Percentiles rank a stretch among this genome's conserved stretches.
Evolutionary conservation across 1,139 yeast genomes (phyloP).

Genomic region (Insectozyma bohioensis): DNA sequence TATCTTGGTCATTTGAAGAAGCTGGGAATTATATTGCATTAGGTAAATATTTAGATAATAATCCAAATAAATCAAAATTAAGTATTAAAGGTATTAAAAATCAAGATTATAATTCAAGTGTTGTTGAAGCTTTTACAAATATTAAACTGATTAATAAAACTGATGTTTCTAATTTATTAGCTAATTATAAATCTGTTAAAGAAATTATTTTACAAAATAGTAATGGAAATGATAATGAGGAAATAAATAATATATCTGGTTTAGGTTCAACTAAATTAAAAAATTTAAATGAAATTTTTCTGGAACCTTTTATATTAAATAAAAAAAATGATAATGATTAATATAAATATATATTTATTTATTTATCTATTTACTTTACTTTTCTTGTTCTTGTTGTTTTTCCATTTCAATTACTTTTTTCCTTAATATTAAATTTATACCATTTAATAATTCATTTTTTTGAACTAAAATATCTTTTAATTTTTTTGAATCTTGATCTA

Average conservation of each 20-base stretch:
- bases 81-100: conserved; percentile 43
- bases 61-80: conserved; percentile 24
- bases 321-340: conserved; percentile 21
- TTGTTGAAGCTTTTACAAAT: conserved; percentile 51
- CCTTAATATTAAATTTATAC: conserved; percentile 53
- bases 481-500: conserved; percentile 71
- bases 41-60: conserved; percentile 47
- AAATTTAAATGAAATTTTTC: conserved; percentile 44
- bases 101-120: conserved; percentile 48
- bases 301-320: conserved; percentile 54
- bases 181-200: conserved; percentile 52
- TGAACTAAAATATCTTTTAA: conserved; percentile 72
- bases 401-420: conserved; percentile 45
- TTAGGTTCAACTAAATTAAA: conserved; percentile 55
- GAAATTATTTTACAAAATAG: conserved; percentile 39
- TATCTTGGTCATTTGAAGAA: conserved; percentile 84
- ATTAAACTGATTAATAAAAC: conserved; percentile 58
- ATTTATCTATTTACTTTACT: conserved; percentile 1
- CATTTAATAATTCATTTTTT: conserved; percentile 54
- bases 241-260: conserved; percentile 45
- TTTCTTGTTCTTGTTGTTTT: conserved; percentile 25
- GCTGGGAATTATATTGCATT: conserved; percentile 75
- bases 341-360: conserved; percentile 1
- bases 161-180: conserved; percentile 55
- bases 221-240: conserved; percentile 23